Evolutionary conservation across 2,329 filamentous ascomycete genomes (phyloP), one percentile per base, ranked within the genome.

Genomic region (Diaporthe citriasiana): DNA sequence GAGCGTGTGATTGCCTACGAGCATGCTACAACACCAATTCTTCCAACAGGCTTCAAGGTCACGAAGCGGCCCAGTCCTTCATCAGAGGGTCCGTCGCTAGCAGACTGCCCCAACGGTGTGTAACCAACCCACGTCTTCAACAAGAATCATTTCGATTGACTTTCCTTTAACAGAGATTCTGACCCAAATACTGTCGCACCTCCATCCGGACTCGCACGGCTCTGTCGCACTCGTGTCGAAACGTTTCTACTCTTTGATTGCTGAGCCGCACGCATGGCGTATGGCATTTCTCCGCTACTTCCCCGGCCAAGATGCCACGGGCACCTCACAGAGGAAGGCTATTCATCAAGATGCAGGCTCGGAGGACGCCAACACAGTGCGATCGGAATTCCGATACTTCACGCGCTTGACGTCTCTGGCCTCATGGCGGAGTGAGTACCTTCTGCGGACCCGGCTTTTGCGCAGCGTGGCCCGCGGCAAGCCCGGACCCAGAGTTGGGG

Each of bases 371-470:
- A 91, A 90, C 79, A 82, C 82, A 71, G 85, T 95, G 57, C 89
- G 90, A 38, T 93, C 93, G 0, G 93, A 97, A 80, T 90, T 90
- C 78, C 93, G 95, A 57, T 90, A 91, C 77, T 99, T 98, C 80
- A 91, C 94, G 22, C 91, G 95, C 56, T 88, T 99, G 71, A 97
- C 94, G 13, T 88, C 92, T 4, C 85, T 95, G 75, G 93, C 95
- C n/a, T 97, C 95, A 12, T 98, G 97, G 96, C 91, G 96, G 78
- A 98, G 94, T 83, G 97, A 99, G 82, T 99, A 98, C 80, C 93
- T 98, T 63, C 85, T 98, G 73, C 90, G 97, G 60, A 98, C 95
- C 2, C 90, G 94, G 60, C 89, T 98, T 69, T 85, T 98, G 70
- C 91, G 95, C 57, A 97, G 94, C 76, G 86, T 98, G 73, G 89